phyloP scores from a whole-genome alignment of 805 yeast genomes.

The Hanseniaspora valbyensis region DNA sequence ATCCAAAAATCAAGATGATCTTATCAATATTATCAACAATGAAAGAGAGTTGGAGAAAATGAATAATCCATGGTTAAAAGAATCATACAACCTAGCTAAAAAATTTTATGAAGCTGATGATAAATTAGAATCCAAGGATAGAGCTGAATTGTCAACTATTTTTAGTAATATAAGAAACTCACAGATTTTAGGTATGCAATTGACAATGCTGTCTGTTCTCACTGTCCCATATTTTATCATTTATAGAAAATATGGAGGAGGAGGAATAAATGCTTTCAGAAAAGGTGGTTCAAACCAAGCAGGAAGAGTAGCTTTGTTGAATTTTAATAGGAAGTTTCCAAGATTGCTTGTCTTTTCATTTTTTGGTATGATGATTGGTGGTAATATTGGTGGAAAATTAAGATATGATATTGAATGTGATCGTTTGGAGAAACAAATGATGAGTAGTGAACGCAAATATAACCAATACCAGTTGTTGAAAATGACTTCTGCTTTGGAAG shows the following conservation, averaged over 20 bases:
- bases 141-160: constrained; percentile 33
- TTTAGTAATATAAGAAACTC: constrained; percentile 31
- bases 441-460: constrained; percentile 18
- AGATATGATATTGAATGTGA: constrained; percentile 29
- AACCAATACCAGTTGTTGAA: constrained; percentile 29
- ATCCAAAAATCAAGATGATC: not conserved
- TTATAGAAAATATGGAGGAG: constrained; percentile 29
- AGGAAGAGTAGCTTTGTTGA: constrained; percentile 1
- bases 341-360: constrained; percentile 36
- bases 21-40: constrained; percentile 1
- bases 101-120: constrained; percentile 43
- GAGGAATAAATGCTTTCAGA: constrained; percentile 25
- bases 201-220: constrained; percentile 34
- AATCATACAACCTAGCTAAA: constrained; percentile 35
- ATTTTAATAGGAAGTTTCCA: constrained; percentile 22
- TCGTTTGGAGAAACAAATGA: constrained; percentile 7
- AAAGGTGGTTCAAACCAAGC: constrained; percentile 6
- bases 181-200: constrained; percentile 30
- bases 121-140: constrained; percentile 32
- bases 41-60: constrained; percentile 9
- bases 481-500: constrained; percentile 27
- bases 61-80: constrained; percentile 28
- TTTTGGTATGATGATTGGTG: constrained; percentile 30
- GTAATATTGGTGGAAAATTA: constrained; percentile 27
- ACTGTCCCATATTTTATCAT: constrained; percentile 35